Conservation (phyloP, 176 grass and related monocot genomes). For the Canna indica region DNA sequence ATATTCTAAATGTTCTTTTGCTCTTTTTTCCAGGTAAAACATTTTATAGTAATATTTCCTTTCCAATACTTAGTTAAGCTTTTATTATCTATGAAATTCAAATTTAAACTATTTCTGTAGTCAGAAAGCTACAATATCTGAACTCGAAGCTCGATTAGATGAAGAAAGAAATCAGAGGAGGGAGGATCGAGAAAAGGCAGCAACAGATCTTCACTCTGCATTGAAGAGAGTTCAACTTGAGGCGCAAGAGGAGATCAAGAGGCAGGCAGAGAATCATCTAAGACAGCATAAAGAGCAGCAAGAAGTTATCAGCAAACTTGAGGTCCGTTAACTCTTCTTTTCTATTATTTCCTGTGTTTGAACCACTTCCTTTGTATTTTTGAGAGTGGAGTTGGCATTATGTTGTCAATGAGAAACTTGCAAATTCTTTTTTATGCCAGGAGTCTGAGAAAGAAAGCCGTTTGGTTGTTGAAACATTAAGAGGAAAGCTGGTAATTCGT, state of each 20-base stretch:
- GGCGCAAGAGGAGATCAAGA: constrained; percentile 71
- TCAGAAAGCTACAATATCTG: constrained; percentile 74
- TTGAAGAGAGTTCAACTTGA: constrained; percentile 56
- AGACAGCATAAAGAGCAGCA: constrained; percentile 76
- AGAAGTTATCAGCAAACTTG: constrained; percentile 90
- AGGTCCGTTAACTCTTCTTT: constrained; percentile 29
- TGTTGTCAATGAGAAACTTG: not conserved
- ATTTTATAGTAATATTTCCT: not conserved
- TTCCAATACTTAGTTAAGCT: not conserved
- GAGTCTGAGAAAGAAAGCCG: constrained; percentile 87
- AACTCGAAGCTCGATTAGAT: constrained; percentile 65
- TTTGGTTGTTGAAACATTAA: constrained; percentile 67
- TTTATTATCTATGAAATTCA: not conserved
- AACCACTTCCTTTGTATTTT: not conserved
- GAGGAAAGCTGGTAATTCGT: constrained; percentile 72
- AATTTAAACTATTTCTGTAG: constrained; percentile 31
- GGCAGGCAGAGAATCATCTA: constrained; percentile 45
- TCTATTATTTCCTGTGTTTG: constrained; percentile 24
- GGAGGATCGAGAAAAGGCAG: constrained; percentile 81
- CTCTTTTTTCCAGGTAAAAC: not conserved
- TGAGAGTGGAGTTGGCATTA: not conserved
- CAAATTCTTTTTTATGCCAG: constrained; percentile 29
- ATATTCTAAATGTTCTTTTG: not conserved
- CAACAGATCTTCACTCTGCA: constrained; percentile 69
- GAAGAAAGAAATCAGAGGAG: constrained; percentile 85